Evolutionary conservation across 257 asterid genomes (phyloP), one percentile per base, ranked within the genome.

Genomic region (Avicennia marina): DNA sequence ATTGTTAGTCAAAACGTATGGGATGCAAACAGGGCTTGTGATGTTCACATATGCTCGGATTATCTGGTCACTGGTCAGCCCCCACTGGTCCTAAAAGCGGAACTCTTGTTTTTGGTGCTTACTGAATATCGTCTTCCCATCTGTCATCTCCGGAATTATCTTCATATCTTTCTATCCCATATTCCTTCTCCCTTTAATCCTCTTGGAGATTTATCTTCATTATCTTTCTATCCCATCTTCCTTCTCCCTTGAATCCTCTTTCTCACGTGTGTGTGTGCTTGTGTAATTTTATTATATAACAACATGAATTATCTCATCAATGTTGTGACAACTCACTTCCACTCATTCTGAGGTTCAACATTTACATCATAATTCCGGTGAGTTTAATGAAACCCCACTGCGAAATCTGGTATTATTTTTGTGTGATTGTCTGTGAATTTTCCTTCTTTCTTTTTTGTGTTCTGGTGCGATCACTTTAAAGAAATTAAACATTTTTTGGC

Each of bases 81-180:
- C 66, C 40, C 22, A 46, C 67, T 60, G 79, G 72, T 63, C 63
- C 70, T 36, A 66, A 72, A 77, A 73, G 75, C 49, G 77, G 67
- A 63, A 10, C 25, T 1, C 53, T 77, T 77, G 67, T 69, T 63
- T 72, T 73, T 63, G 72, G 70, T 69, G 67, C 72, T 59, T 62
- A 65, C 77, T 58, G 69, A 77, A 72, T 69, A 72, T 77, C 79
- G 68, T 72, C 81, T 71, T 64, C 78, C 68, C 72, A 67, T 36
- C 34, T 4, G 34, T 29, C 34, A n/a, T 62, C 49, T 58, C 59
- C 56, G 20, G 56, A 59, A 58, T 63, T 76, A 68, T 69, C 82
- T 65, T 53, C 72, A 55, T 43, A 39, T 68, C 78, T 17, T 26
- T 27, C 7, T 26, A 2, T 59, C n/a, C 25, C 17, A 43, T 6